Base-by-base conservation (phyloP, 1,284 basidiomycete genomes). In the Caloboletus inedulis region DNA sequence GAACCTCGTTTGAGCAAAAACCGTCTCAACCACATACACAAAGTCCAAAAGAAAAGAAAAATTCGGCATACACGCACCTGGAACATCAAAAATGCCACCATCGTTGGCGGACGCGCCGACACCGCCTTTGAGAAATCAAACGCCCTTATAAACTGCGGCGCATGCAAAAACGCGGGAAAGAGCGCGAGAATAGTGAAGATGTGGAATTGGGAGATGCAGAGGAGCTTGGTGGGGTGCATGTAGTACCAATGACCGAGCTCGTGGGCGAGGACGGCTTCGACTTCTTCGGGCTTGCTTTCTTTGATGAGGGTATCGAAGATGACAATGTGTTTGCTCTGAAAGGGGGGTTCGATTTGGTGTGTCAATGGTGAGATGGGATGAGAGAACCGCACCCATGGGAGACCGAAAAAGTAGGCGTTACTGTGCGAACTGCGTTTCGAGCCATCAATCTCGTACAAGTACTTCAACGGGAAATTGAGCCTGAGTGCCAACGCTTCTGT, bases 241-340 rank as follows among this genome's bases (percentile, higher is more conserved):
- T 84, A 84, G 64, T 89, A 90, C 94, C 94, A 98, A 73, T 98
- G 94, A 0, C 96, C 96, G 21, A 98, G 88, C 69, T 98, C 96
- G 73, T 98, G 95, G 0, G 94, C 85, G 47, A 87, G 77, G 23
- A 96, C 91, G 19, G 94, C 94, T 62, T 95, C 93, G 21, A 97
- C 91, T 69, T 95, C 91, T 29, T 90, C 89, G 0, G 94, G 81
- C 52, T 85, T 84, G 67, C 85, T 89, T 67, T 98, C 85, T 63
- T 95, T 88, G 68, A 98, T 91, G 55, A 99, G 81, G 0, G 96
- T 98, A 68, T 98, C 96, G 68, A 93, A 99, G 62, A 99, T 89
- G 67, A 98, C 95, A 62, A 99, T 95, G 70, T 95, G 93, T 66
- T 96, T 96, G 68, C 85, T 88, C 73, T 80, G 47, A 34, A 23